phyloP scores from a whole-genome alignment of 768 basidiomycete genomes.

The Tulasnella sp. region DNA sequence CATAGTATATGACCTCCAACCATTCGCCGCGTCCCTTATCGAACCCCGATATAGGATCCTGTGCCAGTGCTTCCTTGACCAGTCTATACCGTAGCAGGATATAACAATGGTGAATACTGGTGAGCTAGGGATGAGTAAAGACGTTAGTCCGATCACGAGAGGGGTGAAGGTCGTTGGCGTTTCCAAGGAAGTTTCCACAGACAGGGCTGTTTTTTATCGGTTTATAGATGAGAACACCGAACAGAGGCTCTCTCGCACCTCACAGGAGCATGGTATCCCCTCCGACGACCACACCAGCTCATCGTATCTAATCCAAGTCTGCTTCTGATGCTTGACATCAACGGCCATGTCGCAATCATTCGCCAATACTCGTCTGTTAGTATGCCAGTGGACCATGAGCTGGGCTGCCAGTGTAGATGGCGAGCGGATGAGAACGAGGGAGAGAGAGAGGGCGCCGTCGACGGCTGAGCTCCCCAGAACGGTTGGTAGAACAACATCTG shows the following conservation, averaged over 20 bases:
- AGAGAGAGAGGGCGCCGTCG: slow-evolving; percentile 51
- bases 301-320: background rate
- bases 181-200: background rate
- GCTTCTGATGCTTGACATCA: slow-evolving; percentile 38
- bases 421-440: slow-evolving; percentile 35
- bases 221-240: slow-evolving; percentile 5
- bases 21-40: slow-evolving; percentile 61
- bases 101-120: slow-evolving; percentile 78
- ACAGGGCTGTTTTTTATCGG: background rate
- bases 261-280: slow-evolving; percentile 63
- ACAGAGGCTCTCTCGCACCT: slow-evolving; percentile 27
- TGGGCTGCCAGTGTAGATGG: slow-evolving; percentile 44
- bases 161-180: slow-evolving; percentile 52
- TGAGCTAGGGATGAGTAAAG: slow-evolving; percentile 79
- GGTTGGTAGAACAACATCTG: slow-evolving; percentile 74
- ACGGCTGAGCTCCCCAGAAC: slow-evolving; percentile 86
- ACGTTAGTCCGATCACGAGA: slow-evolving; percentile 58
- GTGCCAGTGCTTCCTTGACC: slow-evolving; percentile 58
- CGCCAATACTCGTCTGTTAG: slow-evolving; percentile 89
- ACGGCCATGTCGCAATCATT: slow-evolving; percentile 56
- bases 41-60: slow-evolving; percentile 45
- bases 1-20: slow-evolving; percentile 73
- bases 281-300: background rate
- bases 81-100: slow-evolving; percentile 68
- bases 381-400: slow-evolving; percentile 62